Evolutionary conservation across 225 moss, liverwort and hornwort genomes (phyloP).

Genomic region (Neckera pumila): DNA sequence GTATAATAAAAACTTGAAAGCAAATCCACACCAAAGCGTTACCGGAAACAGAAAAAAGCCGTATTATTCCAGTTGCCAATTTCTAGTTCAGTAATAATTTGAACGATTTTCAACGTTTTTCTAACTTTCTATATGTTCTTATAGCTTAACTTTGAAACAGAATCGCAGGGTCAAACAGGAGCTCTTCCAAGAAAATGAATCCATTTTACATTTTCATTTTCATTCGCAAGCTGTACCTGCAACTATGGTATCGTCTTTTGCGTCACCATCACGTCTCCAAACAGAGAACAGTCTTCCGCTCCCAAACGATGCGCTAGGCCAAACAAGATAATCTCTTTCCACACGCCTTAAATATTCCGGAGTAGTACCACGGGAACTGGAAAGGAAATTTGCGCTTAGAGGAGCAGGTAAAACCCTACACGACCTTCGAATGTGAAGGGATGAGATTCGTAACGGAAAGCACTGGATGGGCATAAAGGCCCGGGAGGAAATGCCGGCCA

Average conservation of each 20-base stretch:
- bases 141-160: neutral
- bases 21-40: neutral
- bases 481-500: constrained; percentile 25
- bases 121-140: neutral
- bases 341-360: constrained; percentile 4
- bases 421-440: constrained; percentile 3
- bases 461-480: constrained; percentile 22
- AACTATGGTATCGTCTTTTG: constrained; percentile 7
- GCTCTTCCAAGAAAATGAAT: neutral
- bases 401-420: neutral
- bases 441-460: constrained; percentile 10
- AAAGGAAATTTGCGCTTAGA: constrained; percentile 2
- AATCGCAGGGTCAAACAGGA: neutral
- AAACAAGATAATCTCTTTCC: neutral
- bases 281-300: constrained; percentile 31
- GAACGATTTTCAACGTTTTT: neutral
- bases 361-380: neutral
- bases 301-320: constrained; percentile 18
- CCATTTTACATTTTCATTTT: neutral
- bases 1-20: neutral
- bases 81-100: neutral
- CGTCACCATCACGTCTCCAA: constrained; percentile 37
- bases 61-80: neutral
- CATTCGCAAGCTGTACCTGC: constrained; percentile 16
- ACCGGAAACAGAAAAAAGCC: neutral